These are phyloP conservation scores for Ophiostoma sp. DNA, from an alignment of 2,329 filamentous ascomycete species.

Conservation along the genomic window DNA sequence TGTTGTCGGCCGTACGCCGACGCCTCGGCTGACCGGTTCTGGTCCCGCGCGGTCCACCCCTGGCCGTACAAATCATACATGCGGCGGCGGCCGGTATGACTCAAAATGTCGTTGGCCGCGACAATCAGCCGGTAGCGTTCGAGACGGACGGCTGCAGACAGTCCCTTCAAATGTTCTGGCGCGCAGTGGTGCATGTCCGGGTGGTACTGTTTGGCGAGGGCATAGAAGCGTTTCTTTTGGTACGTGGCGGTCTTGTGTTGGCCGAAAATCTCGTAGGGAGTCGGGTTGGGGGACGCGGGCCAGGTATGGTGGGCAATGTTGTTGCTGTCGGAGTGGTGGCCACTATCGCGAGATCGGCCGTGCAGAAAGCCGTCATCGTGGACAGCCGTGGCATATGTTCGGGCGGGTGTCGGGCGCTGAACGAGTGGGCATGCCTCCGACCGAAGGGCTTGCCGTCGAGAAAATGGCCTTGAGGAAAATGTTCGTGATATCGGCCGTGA, in stretches of 20 bases:
- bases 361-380: constrained; percentile 10
- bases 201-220: constrained; percentile 94
- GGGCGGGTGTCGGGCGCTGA: neutral
- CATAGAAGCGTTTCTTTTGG: constrained; percentile 80
- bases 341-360: neutral
- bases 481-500: neutral
- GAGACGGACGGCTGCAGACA: constrained; percentile 65
- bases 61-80: constrained; percentile 80
- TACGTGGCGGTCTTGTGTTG: constrained; percentile 62
- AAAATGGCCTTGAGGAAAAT: neutral
- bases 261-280: constrained; percentile 87
- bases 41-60: constrained; percentile 65
- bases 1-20: constrained; percentile 43
- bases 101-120: constrained; percentile 83
- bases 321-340: neutral
- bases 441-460: neutral
- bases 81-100: constrained; percentile 72
- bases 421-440: neutral
- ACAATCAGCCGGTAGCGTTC: constrained; percentile 90
- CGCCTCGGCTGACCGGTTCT: constrained; percentile 56
- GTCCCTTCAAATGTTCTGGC: constrained; percentile 40
- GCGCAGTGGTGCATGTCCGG: constrained; percentile 64
- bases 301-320: neutral
- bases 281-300: constrained; percentile 50
- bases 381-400: constrained; percentile 22